Evolutionary conservation across 2,329 filamentous ascomycete species (phyloP), one percentile per base, ranked within the genome.

Genomic region (Trichoderma lentiforme): DNA sequence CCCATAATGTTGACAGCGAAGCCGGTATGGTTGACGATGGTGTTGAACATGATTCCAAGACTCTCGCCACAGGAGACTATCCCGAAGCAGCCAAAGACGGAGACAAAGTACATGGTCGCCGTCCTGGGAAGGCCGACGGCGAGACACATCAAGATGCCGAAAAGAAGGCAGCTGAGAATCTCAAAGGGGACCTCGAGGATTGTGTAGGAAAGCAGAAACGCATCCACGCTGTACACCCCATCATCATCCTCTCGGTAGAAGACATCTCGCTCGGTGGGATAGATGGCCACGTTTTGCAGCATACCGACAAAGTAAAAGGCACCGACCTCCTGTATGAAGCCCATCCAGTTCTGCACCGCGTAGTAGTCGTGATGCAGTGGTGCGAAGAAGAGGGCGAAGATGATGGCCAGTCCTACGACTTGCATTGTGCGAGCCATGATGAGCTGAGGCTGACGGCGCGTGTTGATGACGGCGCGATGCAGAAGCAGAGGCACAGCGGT

Each of bases 1-100:
- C 87, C 90, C 74, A 91, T 93, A 71, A 93, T 81, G 75, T 93
- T 93, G 72, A 94, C 88, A 0, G 92, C 91, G 78, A 94, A 94
- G 1, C 92, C 92, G 0, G 91, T 92, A 77, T 94, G 91, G 9
- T 78, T 80, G 79, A 94, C 92, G 11, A 94, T 81, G 0, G 92
- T 94, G 81, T 93, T 93, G 84, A 94, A 94, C 82, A 93, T 89
- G 77, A 94, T 93, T 1, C 92, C 92, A 0, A 94, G 77, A 66
- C 89, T 92, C 83, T 94, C 92, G 32, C 92, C 92, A 76, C 91
- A 93, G 70, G 84, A 90, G n/a, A 93, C 90, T 69, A 94, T 88
- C 74, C 89, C 91, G 76, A 94, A 93, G 73, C 89, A 89, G 75
- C 90, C 88, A 81, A 91, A 93, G 3, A 88, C 85, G 62, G 87